Conservation (phyloP, 106 monocot species). For the Acorus calamus region DNA sequence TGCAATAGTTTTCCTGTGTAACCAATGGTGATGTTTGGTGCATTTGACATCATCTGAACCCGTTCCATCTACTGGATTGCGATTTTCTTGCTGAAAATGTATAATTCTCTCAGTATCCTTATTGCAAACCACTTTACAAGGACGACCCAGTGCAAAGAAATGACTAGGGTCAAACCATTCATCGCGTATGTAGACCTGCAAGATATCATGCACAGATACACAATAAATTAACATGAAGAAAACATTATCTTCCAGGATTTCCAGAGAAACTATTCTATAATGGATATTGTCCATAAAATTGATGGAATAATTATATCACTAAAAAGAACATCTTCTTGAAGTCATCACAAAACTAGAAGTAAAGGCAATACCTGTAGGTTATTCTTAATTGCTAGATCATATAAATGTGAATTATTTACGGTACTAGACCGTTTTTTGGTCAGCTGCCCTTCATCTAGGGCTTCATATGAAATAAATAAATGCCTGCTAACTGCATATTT, state of each 20-base stretch:
- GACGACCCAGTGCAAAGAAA: conserved; percentile 70
- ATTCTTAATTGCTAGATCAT: conserved; percentile 59
- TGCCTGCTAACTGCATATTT: conserved; percentile 82
- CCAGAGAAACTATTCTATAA: background rate
- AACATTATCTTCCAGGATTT: background rate
- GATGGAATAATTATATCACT: no score
- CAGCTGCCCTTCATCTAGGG: conserved; percentile 88
- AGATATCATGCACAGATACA: conserved; percentile 1
- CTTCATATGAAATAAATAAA: conserved; percentile 61
- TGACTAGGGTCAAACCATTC: conserved; percentile 61
- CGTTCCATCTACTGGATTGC: conserved; percentile 8
- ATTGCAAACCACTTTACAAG: conserved; percentile 49
- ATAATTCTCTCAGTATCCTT: conserved; percentile 30
- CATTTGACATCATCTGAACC: conserved; percentile 28
- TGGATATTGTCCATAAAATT: background rate
- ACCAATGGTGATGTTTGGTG: conserved; percentile 65
- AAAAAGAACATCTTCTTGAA: background rate
- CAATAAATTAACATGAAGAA: background rate
- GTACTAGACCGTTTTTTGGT: conserved; percentile 56
- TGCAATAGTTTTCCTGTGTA: conserved; percentile 79
- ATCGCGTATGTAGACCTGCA: conserved; percentile 82
- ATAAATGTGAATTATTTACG: conserved; percentile 78
- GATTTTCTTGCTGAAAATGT: conserved; percentile 20
- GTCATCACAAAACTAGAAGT: background rate
- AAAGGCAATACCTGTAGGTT: conserved; percentile 57